A percentile compares a stretch with the other conserved stretches of the same genome.
Evolutionary conservation across 2,329 filamentous ascomycete genomes (phyloP).

Genomic region (Penicillium brevicompactum): DNA sequence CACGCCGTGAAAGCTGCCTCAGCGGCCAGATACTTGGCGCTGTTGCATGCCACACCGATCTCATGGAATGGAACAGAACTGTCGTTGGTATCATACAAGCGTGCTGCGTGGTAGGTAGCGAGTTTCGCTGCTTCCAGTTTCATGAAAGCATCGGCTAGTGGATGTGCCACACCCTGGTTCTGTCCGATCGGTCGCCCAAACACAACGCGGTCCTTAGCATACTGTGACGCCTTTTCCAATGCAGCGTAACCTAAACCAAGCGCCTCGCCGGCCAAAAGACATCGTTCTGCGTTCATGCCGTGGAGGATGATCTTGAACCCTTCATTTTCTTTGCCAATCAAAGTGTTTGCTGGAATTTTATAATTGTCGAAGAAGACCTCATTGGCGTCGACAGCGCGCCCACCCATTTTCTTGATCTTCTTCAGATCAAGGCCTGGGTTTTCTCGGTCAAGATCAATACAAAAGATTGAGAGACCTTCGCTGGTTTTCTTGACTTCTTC

Average conservation of each 20-base stretch:
- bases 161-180: constrained; percentile 63
- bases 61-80: constrained; percentile 55
- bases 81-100: constrained; percentile 60
- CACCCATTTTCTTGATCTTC: constrained; percentile 83
- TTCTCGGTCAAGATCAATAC: constrained; percentile 69
- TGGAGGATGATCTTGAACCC: constrained; percentile 80
- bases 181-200: constrained; percentile 61
- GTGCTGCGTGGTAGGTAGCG: constrained; percentile 62
- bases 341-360: constrained; percentile 60
- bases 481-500: constrained; percentile 69
- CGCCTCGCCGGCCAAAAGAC: constrained; percentile 75
- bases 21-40: constrained; percentile 67
- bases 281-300: constrained; percentile 78
- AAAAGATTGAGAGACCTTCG: constrained; percentile 79
- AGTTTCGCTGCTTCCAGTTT: constrained; percentile 63
- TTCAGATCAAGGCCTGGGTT: constrained; percentile 66
- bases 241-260: constrained; percentile 78
- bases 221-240: constrained; percentile 62
- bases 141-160: constrained; percentile 62
- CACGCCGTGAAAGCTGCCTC: constrained; percentile 64
- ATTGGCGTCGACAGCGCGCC: constrained; percentile 78
- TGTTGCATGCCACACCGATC: constrained; percentile 67
- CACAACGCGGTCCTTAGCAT: constrained; percentile 65
- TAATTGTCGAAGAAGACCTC: constrained; percentile 88
- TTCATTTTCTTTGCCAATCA: constrained; percentile 72